Conservation (phyloP, 2,329 filamentous ascomycete genomes). For the Zarea fungicola region DNA sequence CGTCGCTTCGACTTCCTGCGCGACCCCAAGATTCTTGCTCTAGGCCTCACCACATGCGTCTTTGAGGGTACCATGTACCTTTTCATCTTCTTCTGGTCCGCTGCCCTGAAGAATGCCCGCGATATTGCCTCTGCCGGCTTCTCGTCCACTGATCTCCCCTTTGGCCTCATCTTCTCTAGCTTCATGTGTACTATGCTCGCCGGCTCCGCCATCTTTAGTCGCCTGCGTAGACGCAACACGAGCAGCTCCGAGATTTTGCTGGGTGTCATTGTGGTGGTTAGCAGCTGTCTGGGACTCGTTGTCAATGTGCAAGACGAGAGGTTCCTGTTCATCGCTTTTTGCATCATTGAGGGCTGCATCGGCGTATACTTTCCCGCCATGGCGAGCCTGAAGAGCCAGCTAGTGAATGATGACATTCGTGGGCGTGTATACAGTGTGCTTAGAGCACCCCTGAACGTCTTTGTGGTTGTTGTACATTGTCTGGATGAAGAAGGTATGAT, state of each 20-base stretch:
- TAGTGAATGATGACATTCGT: conserved; percentile 48
- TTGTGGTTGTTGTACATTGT: conserved; percentile 43
- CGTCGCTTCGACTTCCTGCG: conserved; percentile 2
- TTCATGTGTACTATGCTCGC: conserved; percentile 55
- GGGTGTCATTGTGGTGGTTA: conserved; percentile 25
- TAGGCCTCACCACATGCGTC: conserved; percentile 49
- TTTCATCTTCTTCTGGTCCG: conserved; percentile 59
- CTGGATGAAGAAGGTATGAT: conserved; percentile 38
- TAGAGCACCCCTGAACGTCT: conserved; percentile 51
- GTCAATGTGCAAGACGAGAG: conserved; percentile 37
- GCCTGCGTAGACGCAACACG: neutral
- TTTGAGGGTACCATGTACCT: conserved; percentile 60
- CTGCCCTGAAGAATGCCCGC: conserved; percentile 43
- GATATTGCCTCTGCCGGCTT: conserved; percentile 13
- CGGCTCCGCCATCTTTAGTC: conserved; percentile 35
- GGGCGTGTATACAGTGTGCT: conserved; percentile 52
- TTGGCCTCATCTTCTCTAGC: conserved; percentile 49
- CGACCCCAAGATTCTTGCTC: conserved; percentile 36
- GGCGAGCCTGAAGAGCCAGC: conserved; percentile 47
- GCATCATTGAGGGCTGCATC: conserved; percentile 51
- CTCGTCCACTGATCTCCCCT: conserved; percentile 27
- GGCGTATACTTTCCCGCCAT: conserved; percentile 55
- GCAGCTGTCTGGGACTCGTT: conserved; percentile 34
- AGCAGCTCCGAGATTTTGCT: neutral
- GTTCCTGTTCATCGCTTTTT: conserved; percentile 51